phyloP scores from a whole-genome alignment of 225 moss, liverwort and hornwort genomes.

The Anthoceros angustus region DNA sequence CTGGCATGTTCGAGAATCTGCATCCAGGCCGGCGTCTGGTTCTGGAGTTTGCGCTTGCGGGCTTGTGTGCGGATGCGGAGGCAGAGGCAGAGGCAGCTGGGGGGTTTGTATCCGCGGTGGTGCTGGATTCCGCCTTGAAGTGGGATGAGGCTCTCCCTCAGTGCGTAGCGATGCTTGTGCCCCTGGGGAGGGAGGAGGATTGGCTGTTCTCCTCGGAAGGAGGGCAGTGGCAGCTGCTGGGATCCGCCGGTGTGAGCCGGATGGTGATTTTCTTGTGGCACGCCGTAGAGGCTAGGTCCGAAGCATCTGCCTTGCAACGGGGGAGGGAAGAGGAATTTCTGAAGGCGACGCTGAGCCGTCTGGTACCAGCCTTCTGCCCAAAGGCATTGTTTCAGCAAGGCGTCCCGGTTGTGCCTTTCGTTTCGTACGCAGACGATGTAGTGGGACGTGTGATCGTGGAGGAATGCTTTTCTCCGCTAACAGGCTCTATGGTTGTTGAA shows the following conservation, averaged over 20 bases:
- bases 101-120: constrained; percentile 22
- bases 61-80: neutral
- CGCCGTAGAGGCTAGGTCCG: neutral
- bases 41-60: constrained; percentile 13
- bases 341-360: constrained; percentile 25
- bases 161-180: constrained; percentile 81
- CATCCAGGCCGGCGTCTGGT: constrained; percentile 26
- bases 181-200: constrained; percentile 28
- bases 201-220: constrained; percentile 79
- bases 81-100: neutral
- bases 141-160: constrained; percentile 10
- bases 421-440: constrained; percentile 47
- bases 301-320: constrained; percentile 7
- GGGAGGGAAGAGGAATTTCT: constrained; percentile 31
- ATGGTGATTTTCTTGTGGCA: constrained; percentile 35
- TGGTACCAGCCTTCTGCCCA: constrained; percentile 57
- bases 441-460: constrained; percentile 54
- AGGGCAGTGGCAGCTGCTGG: constrained; percentile 92
- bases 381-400: constrained; percentile 35
- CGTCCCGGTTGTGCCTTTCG: constrained; percentile 45
- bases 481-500: constrained; percentile 68
- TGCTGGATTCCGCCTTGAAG: constrained; percentile 33
- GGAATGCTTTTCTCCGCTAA: constrained; percentile 42
- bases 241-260: constrained; percentile 47
- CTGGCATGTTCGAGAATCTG: constrained; percentile 19